A percentile compares a stretch with the other conserved stretches of the same genome.
These are phyloP conservation scores for Breynia disticha DNA, from an alignment of 441 rosid species.

Conservation along the genomic window DNA sequence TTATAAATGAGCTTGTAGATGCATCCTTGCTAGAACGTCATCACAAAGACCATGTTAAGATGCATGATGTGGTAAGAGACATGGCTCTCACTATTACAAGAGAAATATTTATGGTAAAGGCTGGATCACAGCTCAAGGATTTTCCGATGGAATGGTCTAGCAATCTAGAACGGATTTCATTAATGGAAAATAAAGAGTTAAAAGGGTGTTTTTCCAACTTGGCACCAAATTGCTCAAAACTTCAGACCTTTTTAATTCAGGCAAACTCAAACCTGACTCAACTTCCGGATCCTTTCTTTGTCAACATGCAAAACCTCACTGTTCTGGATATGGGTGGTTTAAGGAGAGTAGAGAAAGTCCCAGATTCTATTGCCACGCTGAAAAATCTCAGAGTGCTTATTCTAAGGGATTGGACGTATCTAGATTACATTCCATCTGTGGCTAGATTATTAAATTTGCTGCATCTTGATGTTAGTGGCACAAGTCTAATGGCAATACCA, in stretches of 20 bases:
- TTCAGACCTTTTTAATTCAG: slow-evolving; percentile 10
- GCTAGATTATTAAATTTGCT: too few relatives aligned
- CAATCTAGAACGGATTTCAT: slow-evolving; percentile 13
- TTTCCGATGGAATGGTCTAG: slow-evolving; percentile 15
- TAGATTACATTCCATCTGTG: too few relatives aligned
- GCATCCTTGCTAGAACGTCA: background rate
- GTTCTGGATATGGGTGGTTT: too few relatives aligned
- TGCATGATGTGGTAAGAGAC: slow-evolving; percentile 19
- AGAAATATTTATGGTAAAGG: slow-evolving; percentile 10
- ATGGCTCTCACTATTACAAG: slow-evolving; percentile 11
- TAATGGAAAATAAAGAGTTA: slow-evolving; percentile 4
- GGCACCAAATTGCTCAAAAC: slow-evolving; percentile 4
- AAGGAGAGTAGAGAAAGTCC: too few relatives aligned
- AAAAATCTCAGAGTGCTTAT: too few relatives aligned
- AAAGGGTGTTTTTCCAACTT: background rate
- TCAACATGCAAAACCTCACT: too few relatives aligned
- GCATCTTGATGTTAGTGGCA: too few relatives aligned
- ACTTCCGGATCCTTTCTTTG: too few relatives aligned
- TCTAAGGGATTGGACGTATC: too few relatives aligned
- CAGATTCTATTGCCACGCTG: too few relatives aligned
- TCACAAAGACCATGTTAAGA: background rate
- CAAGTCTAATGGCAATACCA: too few relatives aligned
- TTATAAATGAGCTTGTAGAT: background rate
- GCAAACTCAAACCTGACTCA: too few relatives aligned
- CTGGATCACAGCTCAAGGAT: slow-evolving; percentile 7